Evolutionary conservation across 2,329 filamentous ascomycete species (phyloP), one percentile per base, ranked within the genome.

Genomic region (Aspergillus udagawae): DNA sequence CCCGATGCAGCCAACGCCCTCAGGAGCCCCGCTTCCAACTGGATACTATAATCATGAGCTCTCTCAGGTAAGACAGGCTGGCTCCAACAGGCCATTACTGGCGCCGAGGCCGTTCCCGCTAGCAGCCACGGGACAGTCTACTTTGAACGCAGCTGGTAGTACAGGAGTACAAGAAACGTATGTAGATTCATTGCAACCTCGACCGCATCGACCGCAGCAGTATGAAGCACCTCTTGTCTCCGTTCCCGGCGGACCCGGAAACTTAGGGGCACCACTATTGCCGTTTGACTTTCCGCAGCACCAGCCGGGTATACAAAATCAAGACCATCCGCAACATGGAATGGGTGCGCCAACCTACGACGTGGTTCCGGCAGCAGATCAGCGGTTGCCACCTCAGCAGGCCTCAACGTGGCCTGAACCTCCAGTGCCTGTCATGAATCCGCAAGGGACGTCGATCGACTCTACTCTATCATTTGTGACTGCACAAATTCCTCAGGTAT

Each of bases 1-100:
- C 12, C 63, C 69, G 51, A 56, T 68, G 51, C 63, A 61, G 32
- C 62, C 62, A 44, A 57, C 55, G 9, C 57, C 67, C 35, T 59
- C 63, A 55, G 51, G 58, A 20, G 25, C 59, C 2, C 62, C 63
- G 21, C 41, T 64, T 17, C 60, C 63, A 41, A 64, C 56, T 49
- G 62, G 65, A 14, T 68, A 65, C 49, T 58, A 62, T 35, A 51
- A 58, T 51, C 50, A 66, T 51, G 57, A 65, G 12, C 59, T 65
- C 2, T 60, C 64, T 28, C 68, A 69, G 49, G 68, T 68, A 44
- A 65, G 63, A 29, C 62, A 69, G 7, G 61, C 67, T 17, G 67
- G 67, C n/a, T 64, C 69, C 28, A 70, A 70, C 53, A 69, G 69
- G 56, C 72, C 70, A 4, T 61, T 71, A 52, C 55, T 74, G n/a